Conservation (phyloP, 2,329 filamentous ascomycete genomes). For the Cryphonectria nitschkei region DNA sequence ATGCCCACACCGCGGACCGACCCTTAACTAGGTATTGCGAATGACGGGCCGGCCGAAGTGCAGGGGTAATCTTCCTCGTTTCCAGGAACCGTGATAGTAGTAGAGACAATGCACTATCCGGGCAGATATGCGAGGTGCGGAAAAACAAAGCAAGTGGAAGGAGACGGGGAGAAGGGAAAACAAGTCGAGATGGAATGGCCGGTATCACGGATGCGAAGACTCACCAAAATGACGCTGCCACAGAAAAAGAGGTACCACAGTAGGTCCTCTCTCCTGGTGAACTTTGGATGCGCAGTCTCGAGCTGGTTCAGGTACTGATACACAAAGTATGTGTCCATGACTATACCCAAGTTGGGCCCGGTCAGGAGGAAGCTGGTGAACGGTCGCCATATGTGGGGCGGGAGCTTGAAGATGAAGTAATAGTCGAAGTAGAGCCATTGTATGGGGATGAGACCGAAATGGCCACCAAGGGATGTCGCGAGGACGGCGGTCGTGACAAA, state of each 20-base stretch:
- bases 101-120: constrained; percentile 66
- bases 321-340: constrained; percentile 78
- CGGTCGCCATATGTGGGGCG: constrained; percentile 51
- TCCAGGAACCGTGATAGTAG: constrained; percentile 85
- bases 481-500: constrained; percentile 69
- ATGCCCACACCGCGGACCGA: constrained; percentile 69
- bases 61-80: constrained; percentile 80
- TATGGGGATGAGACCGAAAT: constrained; percentile 58
- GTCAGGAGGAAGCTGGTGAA: constrained; percentile 49
- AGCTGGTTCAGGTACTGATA: constrained; percentile 78
- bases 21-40: constrained; percentile 65
- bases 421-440: constrained; percentile 59
- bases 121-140: constrained; percentile 71
- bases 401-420: constrained; percentile 57
- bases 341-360: constrained; percentile 50
- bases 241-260: constrained; percentile 81
- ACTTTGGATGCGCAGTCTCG: constrained; percentile 72
- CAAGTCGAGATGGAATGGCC: background rate
- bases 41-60: constrained; percentile 65
- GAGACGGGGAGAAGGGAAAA: constrained; percentile 48
- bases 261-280: constrained; percentile 76
- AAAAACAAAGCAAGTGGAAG: constrained; percentile 20
- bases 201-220: constrained; percentile 41
- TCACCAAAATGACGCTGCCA: constrained; percentile 75
- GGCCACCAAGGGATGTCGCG: constrained; percentile 62